Evolutionary conservation across 2,329 filamentous ascomycete species (phyloP).

Genomic region (Cladosporium halotolerans): DNA sequence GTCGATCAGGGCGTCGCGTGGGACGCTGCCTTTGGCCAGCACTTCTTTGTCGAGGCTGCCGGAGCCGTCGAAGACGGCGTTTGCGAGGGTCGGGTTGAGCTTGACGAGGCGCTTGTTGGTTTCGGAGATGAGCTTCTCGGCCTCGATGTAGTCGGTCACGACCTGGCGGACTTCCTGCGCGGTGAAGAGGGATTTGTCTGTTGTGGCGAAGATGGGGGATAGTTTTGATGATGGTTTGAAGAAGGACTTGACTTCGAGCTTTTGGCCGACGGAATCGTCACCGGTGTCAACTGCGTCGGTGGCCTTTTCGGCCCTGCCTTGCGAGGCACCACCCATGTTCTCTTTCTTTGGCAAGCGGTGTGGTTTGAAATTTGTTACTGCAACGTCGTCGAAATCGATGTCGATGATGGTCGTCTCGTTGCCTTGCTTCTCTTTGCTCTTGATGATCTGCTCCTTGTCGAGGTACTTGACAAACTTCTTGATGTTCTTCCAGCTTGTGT

Average conservation of each 20-base stretch:
- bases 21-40: slow-evolving; percentile 51
- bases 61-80: slow-evolving; percentile 51
- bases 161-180: slow-evolving; percentile 52
- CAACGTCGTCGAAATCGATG: slow-evolving; percentile 55
- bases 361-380: slow-evolving; percentile 52
- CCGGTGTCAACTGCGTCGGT: slow-evolving; percentile 32
- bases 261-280: slow-evolving; percentile 41
- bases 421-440: slow-evolving; percentile 58
- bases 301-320: slow-evolving; percentile 31
- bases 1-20: slow-evolving; percentile 55
- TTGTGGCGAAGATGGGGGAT: slow-evolving; percentile 48
- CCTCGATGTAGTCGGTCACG: slow-evolving; percentile 53
- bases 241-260: slow-evolving; percentile 46
- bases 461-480: slow-evolving; percentile 64
- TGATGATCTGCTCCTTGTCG: slow-evolving; percentile 58
- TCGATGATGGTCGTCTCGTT: slow-evolving; percentile 59
- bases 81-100: slow-evolving; percentile 57
- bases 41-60: slow-evolving; percentile 51
- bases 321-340: slow-evolving; percentile 33
- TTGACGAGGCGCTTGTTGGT: slow-evolving; percentile 57
- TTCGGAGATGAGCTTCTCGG: slow-evolving; percentile 49
- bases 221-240: slow-evolving; percentile 54
- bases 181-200: slow-evolving; percentile 47
- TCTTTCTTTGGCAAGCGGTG: slow-evolving; percentile 58
- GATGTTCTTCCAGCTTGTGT: slow-evolving; percentile 64